Base-by-base conservation (phyloP, 2,329 filamentous ascomycete species). In the Teratosphaeria nubilosa region DNA sequence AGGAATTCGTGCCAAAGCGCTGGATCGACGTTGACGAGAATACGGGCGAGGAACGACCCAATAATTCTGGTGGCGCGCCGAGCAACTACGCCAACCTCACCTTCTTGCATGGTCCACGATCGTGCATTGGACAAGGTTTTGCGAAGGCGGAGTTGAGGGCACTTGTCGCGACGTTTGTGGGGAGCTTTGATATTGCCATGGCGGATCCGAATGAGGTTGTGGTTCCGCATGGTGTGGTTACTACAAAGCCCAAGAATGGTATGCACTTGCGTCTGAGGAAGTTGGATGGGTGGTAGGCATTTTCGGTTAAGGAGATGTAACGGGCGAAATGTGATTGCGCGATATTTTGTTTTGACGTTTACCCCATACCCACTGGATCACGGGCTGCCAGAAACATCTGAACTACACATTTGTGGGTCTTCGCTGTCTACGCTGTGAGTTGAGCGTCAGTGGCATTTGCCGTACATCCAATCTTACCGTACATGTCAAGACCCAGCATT, bases 1-100 rank as follows among this genome's bases (percentile, higher is more conserved):
- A 72, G n/a, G 58, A 69, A 0, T 78, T 78, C 64, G 62, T 68
- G 0, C 77, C 77, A 0, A 74, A 77, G 24, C 70, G 77, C 27
- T 78, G 77, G 77, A 74, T 79, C 57, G 73, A 77, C 57, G 60
- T 57, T 27, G 63, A 53, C 16, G 41, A 48, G 41, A n/a, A 5
- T 10, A 53, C 51, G 51, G 51, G 51, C 25, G 31, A 65, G 53
- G 77, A 76, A 22, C 14, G 51, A 30, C 41, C 41, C 5, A 48
- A 48, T 48, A 75, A 73, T 64, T 67, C 66, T n/a, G 75, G 69
- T 31, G 69, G 69, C 13, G 63, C 63, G 1, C 65, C 68, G 4
- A 75, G 73, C 59, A 75, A 75, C 57, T 76, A 72, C 55, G 64
- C 68, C 13, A 72, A 73, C 56, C 51, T 77, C 55, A 77, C 75